phyloP scores from a whole-genome alignment of 2,329 filamentous ascomycete species.

The Ophiocordyceps australis region DNA sequence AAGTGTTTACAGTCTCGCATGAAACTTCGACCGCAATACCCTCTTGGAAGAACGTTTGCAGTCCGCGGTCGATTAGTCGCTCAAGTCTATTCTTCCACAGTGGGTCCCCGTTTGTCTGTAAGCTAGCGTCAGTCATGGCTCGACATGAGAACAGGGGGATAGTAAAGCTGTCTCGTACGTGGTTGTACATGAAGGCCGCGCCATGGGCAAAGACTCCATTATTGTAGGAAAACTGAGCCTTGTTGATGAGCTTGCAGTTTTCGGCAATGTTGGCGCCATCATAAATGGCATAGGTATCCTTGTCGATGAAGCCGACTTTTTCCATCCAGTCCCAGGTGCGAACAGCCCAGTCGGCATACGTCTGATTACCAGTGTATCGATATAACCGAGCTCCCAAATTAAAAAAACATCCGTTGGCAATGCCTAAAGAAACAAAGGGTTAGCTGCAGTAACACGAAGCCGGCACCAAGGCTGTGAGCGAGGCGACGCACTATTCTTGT shows the following conservation, averaged over 20 bases:
- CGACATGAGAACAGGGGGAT: neutral
- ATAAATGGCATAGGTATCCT: conserved; percentile 36
- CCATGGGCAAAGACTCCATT: conserved; percentile 39
- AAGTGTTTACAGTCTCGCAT: conserved; percentile 36
- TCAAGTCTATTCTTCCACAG: conserved; percentile 33
- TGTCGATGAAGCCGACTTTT: conserved; percentile 38
- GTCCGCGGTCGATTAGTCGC: conserved; percentile 16
- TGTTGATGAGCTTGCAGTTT: conserved; percentile 36
- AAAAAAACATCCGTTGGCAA: conserved; percentile 43
- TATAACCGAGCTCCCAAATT: conserved; percentile 52
- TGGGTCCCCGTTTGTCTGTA: conserved; percentile 24
- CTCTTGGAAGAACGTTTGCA: conserved; percentile 31
- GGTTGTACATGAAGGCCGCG: conserved; percentile 47
- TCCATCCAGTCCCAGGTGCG: conserved; percentile 45
- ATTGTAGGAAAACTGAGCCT: conserved; percentile 42
- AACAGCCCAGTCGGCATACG: conserved; percentile 45
- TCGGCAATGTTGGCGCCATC: conserved; percentile 34
- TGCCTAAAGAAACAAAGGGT: neutral
- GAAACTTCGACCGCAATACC: conserved; percentile 40
- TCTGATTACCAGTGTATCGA: conserved; percentile 47
- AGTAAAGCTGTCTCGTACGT: conserved; percentile 12
- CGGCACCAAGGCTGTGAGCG: too few relatives aligned
- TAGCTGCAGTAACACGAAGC: neutral
- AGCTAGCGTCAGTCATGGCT: conserved; percentile 2
- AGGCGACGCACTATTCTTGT: conserved; percentile 38